Evolutionary conservation across 208 protist genomes (phyloP).

Genomic region (Angomonas ambiguus): DNA sequence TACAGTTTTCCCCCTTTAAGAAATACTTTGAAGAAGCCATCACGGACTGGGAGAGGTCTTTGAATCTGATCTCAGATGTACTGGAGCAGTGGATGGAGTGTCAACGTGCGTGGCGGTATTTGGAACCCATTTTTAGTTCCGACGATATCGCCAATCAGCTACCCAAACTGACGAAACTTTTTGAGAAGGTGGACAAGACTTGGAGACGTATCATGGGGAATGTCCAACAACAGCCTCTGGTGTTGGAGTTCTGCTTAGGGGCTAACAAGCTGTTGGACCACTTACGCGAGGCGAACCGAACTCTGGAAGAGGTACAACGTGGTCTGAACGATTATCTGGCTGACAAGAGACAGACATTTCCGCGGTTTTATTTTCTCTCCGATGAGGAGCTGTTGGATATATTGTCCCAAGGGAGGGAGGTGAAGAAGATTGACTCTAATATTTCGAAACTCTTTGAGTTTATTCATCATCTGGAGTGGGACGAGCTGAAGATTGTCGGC

Average conservation of each 20-base stretch:
- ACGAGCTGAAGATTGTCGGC: conserved; percentile 73
- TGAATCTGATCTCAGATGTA: conserved; percentile 92
- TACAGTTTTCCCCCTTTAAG: conserved; percentile 96
- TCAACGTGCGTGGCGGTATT: conserved; percentile 95
- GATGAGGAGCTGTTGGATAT: conserved; percentile 95
- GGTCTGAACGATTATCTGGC: conserved; percentile 96
- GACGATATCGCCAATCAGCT: conserved; percentile 96
- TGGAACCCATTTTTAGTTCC: conserved; percentile 96
- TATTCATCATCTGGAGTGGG: conserved; percentile 87
- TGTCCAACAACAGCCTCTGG: conserved; percentile 83
- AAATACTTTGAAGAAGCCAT: conserved; percentile 94
- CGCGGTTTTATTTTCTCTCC: conserved; percentile 93
- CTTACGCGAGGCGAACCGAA: conserved; percentile 91
- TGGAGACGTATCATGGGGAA: conserved; percentile 93
- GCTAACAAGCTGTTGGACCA: conserved; percentile 94
- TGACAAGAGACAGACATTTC: conserved; percentile 94
- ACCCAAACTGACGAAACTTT: conserved; percentile 91
- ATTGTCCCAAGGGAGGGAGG: conserved; percentile 95
- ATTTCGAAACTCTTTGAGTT: conserved; percentile 96
- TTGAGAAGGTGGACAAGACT: conserved; percentile 94
- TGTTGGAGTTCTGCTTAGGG: conserved; percentile 92
- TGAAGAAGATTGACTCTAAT: conserved; percentile 93
- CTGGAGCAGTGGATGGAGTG: conserved; percentile 97
- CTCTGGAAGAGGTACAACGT: conserved; percentile 95
- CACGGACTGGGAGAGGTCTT: conserved; percentile 92